Evolutionary conservation across 2,329 filamentous ascomycete genomes (phyloP).

Genomic region (Colletotrichum chlorophyti): DNA sequence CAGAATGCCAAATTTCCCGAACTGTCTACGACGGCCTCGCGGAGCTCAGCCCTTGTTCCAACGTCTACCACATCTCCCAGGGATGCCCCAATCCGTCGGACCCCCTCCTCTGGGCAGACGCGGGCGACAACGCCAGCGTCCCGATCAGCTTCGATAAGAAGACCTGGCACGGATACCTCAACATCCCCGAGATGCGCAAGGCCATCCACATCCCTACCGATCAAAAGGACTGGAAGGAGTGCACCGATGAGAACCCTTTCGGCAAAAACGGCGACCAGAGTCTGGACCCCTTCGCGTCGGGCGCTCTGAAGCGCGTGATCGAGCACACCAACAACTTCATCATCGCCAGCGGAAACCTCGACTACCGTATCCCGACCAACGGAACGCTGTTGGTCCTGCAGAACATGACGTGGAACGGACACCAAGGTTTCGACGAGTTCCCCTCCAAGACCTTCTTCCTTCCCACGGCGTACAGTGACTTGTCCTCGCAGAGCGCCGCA

Average conservation of each 20-base stretch:
- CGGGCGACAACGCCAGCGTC: slow-evolving; percentile 31
- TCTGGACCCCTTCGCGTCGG: slow-evolving; percentile 50
- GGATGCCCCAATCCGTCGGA: slow-evolving; percentile 77
- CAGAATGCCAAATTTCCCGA: slow-evolving; percentile 62
- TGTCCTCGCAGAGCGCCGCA: slow-evolving; percentile 9
- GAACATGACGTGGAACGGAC: slow-evolving; percentile 82
- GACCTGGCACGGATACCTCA: slow-evolving; percentile 67
- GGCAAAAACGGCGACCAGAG: slow-evolving; percentile 48
- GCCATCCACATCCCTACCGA: slow-evolving; percentile 68
- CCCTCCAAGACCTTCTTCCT: slow-evolving; percentile 73
- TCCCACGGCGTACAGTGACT: slow-evolving; percentile 43
- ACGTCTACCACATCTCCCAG: slow-evolving; percentile 76
- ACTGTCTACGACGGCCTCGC: slow-evolving; percentile 59
- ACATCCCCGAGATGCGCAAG: slow-evolving; percentile 72
- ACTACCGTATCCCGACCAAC: slow-evolving; percentile 72
- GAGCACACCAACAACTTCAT: slow-evolving; percentile 76
- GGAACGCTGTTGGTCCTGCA: slow-evolving; percentile 77
- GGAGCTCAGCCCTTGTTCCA: slow-evolving; percentile 77
- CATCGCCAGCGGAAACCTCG: slow-evolving; percentile 74
- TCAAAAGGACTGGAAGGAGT: slow-evolving; percentile 33
- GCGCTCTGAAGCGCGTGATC: slow-evolving; percentile 73
- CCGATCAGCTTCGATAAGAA: slow-evolving; percentile 68
- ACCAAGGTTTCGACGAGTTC: slow-evolving; percentile 69
- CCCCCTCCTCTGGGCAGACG: slow-evolving; percentile 71
- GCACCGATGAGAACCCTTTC: slow-evolving; percentile 56